phyloP scores from a whole-genome alignment of 169 alveolate genomes.

The Theileria sp. region DNA sequence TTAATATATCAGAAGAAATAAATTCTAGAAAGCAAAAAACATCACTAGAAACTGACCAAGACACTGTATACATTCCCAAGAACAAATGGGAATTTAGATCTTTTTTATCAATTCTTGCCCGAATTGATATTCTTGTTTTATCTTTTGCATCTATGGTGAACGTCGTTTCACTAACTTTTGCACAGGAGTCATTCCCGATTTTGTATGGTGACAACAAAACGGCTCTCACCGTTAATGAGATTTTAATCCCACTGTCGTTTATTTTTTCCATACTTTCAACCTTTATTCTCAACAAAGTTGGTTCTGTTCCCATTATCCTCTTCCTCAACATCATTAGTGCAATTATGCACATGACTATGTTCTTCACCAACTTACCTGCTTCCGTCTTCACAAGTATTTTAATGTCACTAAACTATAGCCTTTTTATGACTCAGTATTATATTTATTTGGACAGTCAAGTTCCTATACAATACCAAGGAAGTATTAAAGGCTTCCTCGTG shows the following conservation, averaged over 20 bases:
- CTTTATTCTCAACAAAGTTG: constrained; percentile 36
- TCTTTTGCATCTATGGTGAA: constrained; percentile 36
- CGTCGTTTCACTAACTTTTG: constrained; percentile 52
- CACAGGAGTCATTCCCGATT: constrained; percentile 56
- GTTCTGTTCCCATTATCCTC: constrained; percentile 34
- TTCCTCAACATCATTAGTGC: constrained; percentile 30
- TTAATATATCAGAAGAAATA: constrained; percentile 21
- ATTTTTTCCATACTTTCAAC: constrained; percentile 44
- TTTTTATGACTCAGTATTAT: constrained; percentile 55
- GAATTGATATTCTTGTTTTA: constrained; percentile 27
- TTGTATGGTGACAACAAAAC: constrained; percentile 22
- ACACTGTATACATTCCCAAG: not conserved
- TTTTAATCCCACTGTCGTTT: constrained; percentile 45
- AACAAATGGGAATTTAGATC: constrained; percentile 31
- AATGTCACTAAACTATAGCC: constrained; percentile 58
- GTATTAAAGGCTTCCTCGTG: constrained; percentile 60
- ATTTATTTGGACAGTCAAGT: constrained; percentile 48
- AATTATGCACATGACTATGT: constrained; percentile 39
- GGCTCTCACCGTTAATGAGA: constrained; percentile 44
- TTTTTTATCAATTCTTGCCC: constrained; percentile 13
- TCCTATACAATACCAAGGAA: constrained; percentile 57
- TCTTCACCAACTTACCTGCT: not conserved
- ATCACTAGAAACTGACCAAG: not conserved
- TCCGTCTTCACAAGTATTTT: constrained; percentile 41
- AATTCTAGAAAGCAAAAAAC: not conserved